Percentiles rank a stretch among this genome's conserved stretches.
These are phyloP conservation scores for Claviceps pazoutovae DNA, from an alignment of 2,329 filamentous ascomycete species.

Conservation along the genomic window DNA sequence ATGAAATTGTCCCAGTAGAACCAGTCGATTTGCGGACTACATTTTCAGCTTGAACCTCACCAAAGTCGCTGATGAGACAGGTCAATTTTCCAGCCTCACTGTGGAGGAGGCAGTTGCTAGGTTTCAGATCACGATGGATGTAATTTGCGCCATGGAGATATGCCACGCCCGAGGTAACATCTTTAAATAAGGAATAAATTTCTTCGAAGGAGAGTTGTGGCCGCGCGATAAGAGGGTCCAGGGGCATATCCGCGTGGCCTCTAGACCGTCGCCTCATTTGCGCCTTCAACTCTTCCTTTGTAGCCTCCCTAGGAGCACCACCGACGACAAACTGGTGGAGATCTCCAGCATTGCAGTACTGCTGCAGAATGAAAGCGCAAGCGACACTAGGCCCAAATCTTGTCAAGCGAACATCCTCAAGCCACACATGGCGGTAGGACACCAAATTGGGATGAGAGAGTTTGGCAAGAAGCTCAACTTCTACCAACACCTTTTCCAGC, in stretches of 20 bases:
- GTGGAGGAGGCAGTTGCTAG: conserved; percentile 86
- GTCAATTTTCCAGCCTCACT: conserved; percentile 54
- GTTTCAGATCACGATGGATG: conserved; percentile 91
- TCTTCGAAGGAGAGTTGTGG: conserved; percentile 60
- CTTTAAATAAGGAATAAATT: conserved; percentile 92
- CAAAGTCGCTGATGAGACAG: conserved; percentile 93
- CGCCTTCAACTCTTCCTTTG: conserved; percentile 79
- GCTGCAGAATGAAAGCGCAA: conserved; percentile 92
- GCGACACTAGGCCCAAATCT: conserved; percentile 83
- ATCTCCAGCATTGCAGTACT: conserved; percentile 93
- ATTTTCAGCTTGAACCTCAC: conserved; percentile 82
- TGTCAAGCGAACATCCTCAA: conserved; percentile 74
- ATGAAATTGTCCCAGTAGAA: conserved; percentile 90
- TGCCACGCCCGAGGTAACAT: conserved; percentile 82
- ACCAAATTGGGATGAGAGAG: conserved; percentile 91
- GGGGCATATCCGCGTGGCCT: conserved; percentile 53
- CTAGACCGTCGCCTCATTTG: conserved; percentile 71
- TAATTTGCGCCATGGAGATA: conserved; percentile 86
- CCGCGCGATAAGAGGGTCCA: conserved; percentile 28
- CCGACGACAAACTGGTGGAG: conserved; percentile 77
- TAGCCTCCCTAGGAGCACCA: conserved; percentile 45
- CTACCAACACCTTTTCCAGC: conserved; percentile 85
- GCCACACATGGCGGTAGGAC: conserved; percentile 93
- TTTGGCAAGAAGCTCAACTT: conserved; percentile 84
- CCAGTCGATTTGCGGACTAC: conserved; percentile 76